Evolutionary conservation across 202 grass and related monocot species (phyloP), one percentile per base, ranked within the genome.

Genomic region (Miscanthus sacchariflorus): DNA sequence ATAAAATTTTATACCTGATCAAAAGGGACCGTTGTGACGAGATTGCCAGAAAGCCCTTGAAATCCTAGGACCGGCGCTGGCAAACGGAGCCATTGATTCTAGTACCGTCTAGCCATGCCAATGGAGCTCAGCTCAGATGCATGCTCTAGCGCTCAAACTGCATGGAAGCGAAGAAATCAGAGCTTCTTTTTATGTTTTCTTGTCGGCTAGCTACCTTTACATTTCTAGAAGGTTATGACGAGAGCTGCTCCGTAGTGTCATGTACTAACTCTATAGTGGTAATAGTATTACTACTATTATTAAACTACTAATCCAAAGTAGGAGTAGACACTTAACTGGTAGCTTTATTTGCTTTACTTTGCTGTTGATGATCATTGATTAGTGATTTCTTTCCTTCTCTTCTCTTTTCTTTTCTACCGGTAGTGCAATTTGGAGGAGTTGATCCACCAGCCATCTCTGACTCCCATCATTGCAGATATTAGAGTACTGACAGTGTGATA

Each of bases 391-490:
- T 33, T 79, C 74, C 71, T 39, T 77, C 36, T 71, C 71, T 39
- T 77, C 36, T 71, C 77, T 38, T 66, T 66, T 13, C 10, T 66
- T n/a, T 23, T 10, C 8, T 23, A 46, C 81, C 59, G 67, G 23
- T 72, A 67, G 77, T 77, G 72, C 90, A 68, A 68, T 71, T 74
- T 82, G 90, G 83, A 92, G 87, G 63, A 74, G 56, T 58, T 86
- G 86, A 89, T 89, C 81, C 9, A 83, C 86, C 88, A 48, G 42
- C 66, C 61, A 39, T 9, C 59, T 56, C 72, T 83, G 76, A 73
- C 74, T 49, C 52, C 52, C 86, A 91, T 91, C 87, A 89, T 89
- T 83, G 13, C 83, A 5, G 68, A 74, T 58, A 92, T 79, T 86
- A 86, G 79, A 50, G 14, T 30, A 74, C 74, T 78, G 76, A 58